A percentile compares a stretch with the other conserved stretches of the same genome.
These are phyloP conservation scores for Nothomitra cinnamomea DNA, from an alignment of 2,329 filamentous ascomycete genomes.

Conservation along the genomic window DNA sequence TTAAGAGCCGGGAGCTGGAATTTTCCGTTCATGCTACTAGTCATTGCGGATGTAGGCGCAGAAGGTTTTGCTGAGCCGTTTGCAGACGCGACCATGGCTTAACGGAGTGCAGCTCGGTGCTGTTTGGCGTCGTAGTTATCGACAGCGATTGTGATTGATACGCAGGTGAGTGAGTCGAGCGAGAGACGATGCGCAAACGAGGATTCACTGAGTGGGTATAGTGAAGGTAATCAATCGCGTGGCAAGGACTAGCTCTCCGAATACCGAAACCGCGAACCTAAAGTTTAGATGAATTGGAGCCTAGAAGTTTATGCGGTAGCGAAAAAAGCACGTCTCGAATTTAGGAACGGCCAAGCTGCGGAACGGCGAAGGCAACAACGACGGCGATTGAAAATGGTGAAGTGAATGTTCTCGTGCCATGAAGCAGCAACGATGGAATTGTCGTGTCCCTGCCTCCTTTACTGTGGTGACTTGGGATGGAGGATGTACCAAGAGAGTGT, in stretches of 20 bases:
- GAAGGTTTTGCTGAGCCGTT: neutral
- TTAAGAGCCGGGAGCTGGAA: slow-evolving; percentile 7
- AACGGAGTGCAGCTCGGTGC: too few species aligned
- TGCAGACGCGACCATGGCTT: neutral
- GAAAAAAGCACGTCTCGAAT: neutral
- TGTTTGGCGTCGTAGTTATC: neutral
- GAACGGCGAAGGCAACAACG: neutral
- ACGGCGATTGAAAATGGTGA: neutral
- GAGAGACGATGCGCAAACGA: neutral
- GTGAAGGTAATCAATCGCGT: neutral
- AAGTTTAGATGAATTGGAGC: too few species aligned
- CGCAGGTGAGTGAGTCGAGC: neutral
- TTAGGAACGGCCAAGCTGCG: neutral
- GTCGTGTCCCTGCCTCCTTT: neutral
- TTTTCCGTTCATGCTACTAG: neutral
- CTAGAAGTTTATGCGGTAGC: neutral
- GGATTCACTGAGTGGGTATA: neutral
- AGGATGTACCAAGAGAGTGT: neutral
- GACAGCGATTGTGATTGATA: neutral
- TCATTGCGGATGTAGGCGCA: neutral
- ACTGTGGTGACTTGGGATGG: neutral
- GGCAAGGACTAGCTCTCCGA: neutral
- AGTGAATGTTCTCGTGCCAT: neutral
- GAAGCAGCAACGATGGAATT: neutral
- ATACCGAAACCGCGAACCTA: neutral